Evolutionary conservation across 2,329 filamentous ascomycete genomes (phyloP).

Genomic region (Xylaria multiplex): DNA sequence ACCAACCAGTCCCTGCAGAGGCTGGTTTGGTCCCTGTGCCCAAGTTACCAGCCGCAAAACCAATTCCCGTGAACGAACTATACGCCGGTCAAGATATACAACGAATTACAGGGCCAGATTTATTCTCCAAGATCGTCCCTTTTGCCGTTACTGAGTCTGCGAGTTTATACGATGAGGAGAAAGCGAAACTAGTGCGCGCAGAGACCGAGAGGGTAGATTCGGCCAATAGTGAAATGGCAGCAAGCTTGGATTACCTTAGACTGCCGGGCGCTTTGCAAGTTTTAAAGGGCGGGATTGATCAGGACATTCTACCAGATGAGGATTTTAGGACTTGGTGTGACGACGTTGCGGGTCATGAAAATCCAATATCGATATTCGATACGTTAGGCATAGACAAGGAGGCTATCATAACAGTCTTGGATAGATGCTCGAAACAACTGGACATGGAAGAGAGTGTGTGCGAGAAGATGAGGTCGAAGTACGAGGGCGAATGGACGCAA

Average conservation of each 20-base stretch:
- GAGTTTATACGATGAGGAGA: slow-evolving; percentile 97
- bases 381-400: slow-evolving; percentile 80
- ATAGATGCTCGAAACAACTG: slow-evolving; percentile 84
- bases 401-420: slow-evolving; percentile 75
- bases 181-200: slow-evolving; percentile 91
- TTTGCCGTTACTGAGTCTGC: slow-evolving; percentile 96
- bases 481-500: slow-evolving; percentile 94
- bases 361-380: slow-evolving; percentile 82
- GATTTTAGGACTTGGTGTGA: slow-evolving; percentile 96
- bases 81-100: slow-evolving; percentile 98
- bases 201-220: slow-evolving; percentile 94
- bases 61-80: slow-evolving; percentile 94
- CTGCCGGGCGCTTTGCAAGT: slow-evolving; percentile 90
- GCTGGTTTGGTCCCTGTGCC: slow-evolving; percentile 82
- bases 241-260: slow-evolving; percentile 92
- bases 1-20: slow-evolving; percentile 88
- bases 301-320: slow-evolving; percentile 86
- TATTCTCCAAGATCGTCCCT: slow-evolving; percentile 96
- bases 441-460: slow-evolving; percentile 98
- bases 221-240: slow-evolving; percentile 94
- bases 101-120: slow-evolving; percentile 93
- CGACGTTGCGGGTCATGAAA: slow-evolving; percentile 86
- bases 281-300: slow-evolving; percentile 90
- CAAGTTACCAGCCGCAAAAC: slow-evolving; percentile 94
- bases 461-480: slow-evolving; percentile 99